phyloP scores from a whole-genome alignment of 2,329 filamentous ascomycete species.

The Ambrosiella cleistominuta region DNA sequence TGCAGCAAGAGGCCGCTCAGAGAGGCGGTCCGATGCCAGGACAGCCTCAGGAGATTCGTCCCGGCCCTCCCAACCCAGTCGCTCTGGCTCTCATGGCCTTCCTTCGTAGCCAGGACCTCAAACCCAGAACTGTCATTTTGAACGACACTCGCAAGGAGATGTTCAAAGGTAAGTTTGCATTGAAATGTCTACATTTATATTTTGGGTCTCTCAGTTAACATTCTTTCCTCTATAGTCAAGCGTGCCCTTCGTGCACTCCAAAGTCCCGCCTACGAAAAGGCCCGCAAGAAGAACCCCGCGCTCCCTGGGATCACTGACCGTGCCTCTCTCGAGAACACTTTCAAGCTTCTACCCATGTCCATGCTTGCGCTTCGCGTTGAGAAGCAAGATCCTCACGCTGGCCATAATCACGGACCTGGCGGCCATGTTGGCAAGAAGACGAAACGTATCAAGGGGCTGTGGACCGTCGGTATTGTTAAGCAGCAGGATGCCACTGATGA shows the following conservation, averaged over 20 bases:
- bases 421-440: conserved; percentile 41
- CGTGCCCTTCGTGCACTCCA: conserved; percentile 80
- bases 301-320: conserved; percentile 80
- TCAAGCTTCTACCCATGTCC: conserved; percentile 87
- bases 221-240: conserved; percentile 48
- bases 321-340: conserved; percentile 75
- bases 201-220: background rate
- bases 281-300: conserved; percentile 71
- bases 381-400: conserved; percentile 53
- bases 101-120: conserved; percentile 66
- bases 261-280: conserved; percentile 79
- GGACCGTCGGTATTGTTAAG: conserved; percentile 89
- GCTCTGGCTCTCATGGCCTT: conserved; percentile 82
- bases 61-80: conserved; percentile 72
- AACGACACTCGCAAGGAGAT: conserved; percentile 96
- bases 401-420: conserved; percentile 39
- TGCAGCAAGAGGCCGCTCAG: conserved; percentile 20
- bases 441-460: conserved; percentile 87
- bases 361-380: conserved; percentile 80
- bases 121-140: conserved; percentile 77
- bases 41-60: conserved; percentile 49
- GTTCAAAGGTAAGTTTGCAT: conserved; percentile 56
- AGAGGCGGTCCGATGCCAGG: no score
- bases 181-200: background rate
- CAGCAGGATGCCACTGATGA: conserved; percentile 80